phyloP scores from a whole-genome alignment of 208 protist species.

The Leptomonas seymouri region DNA sequence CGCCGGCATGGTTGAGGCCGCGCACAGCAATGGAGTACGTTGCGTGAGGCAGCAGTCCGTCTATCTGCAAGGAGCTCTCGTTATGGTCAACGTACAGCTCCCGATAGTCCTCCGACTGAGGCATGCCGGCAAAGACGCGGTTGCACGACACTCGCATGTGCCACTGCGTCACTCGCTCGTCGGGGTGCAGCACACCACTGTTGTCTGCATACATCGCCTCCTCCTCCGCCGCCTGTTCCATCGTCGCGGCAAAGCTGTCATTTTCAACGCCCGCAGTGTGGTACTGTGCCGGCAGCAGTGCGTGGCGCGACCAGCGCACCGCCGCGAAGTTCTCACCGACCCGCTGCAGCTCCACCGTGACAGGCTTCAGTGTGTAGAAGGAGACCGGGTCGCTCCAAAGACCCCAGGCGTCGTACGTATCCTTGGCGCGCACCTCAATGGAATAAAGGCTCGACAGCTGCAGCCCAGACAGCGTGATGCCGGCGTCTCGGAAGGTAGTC shows the following conservation, averaged over 20 bases:
- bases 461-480: slow-evolving; percentile 66
- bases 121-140: slow-evolving; percentile 72
- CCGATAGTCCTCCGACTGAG: slow-evolving; percentile 53
- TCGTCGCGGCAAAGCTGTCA: slow-evolving; percentile 4
- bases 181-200: slow-evolving; percentile 48
- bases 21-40: slow-evolving; percentile 81
- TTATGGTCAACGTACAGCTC: slow-evolving; percentile 55
- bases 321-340: slow-evolving; percentile 89
- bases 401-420: slow-evolving; percentile 92
- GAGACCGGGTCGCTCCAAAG: slow-evolving; percentile 83
- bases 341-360: slow-evolving; percentile 51
- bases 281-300: not conserved
- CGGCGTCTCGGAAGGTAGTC: slow-evolving; percentile 66
- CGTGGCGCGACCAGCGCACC: slow-evolving; percentile 75
- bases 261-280: slow-evolving; percentile 13
- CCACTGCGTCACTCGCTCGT: slow-evolving; percentile 81
- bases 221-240: slow-evolving; percentile 10
- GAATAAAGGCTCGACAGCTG: slow-evolving; percentile 74
- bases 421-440: slow-evolving; percentile 88
- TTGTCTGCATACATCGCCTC: slow-evolving; percentile 27
- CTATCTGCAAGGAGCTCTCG: slow-evolving; percentile 56
- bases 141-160: slow-evolving; percentile 78
- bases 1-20: slow-evolving; percentile 63
- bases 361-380: slow-evolving; percentile 84
- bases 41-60: slow-evolving; percentile 63